These are phyloP conservation scores for Hypoxylon subgilvum DNA, from an alignment of 495 filamentous ascomycete species.

Conservation along the genomic window DNA sequence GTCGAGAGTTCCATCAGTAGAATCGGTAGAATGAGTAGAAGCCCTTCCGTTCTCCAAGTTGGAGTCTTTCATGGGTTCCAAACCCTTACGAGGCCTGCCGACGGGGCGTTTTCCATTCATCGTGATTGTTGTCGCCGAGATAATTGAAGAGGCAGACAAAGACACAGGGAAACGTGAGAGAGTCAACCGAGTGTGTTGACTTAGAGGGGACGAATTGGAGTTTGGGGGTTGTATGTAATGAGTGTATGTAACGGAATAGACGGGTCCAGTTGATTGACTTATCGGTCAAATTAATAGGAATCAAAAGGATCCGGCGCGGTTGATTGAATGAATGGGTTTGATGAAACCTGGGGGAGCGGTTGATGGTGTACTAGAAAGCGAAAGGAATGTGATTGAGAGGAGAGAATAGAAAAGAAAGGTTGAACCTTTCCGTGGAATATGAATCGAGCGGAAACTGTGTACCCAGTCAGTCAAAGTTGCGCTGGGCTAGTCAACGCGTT, in stretches of 20 bases:
- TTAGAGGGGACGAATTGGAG: slow-evolving; percentile 2
- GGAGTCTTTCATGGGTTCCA: too few relatives aligned
- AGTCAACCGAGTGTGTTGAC: background rate
- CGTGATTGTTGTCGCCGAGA: background rate
- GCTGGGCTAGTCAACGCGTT: slow-evolving; percentile 31
- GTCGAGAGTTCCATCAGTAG: slow-evolving; percentile 4
- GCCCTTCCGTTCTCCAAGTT: too few relatives aligned
- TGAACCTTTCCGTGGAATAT: slow-evolving; percentile 15
- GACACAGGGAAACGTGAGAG: background rate
- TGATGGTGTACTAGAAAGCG: background rate
- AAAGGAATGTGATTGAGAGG: background rate
- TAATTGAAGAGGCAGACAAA: background rate
- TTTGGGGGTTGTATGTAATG: background rate
- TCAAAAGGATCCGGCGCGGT: background rate
- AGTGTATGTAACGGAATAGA: slow-evolving; percentile 7
- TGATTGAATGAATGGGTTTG: slow-evolving; percentile 6
- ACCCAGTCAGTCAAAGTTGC: slow-evolving; percentile 17
- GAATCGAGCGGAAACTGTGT: background rate
- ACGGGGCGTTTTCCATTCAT: slow-evolving; percentile 30
- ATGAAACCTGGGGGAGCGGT: background rate
- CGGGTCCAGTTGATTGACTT: slow-evolving; percentile 11
- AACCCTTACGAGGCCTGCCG: slow-evolving; percentile 26
- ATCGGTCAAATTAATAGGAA: slow-evolving; percentile 10
- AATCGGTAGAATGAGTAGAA: too few relatives aligned
- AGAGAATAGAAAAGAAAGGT: slow-evolving; percentile 1